Conservation (phyloP, 176 grass and related monocot genomes). For the Paspalum vaginatum region DNA sequence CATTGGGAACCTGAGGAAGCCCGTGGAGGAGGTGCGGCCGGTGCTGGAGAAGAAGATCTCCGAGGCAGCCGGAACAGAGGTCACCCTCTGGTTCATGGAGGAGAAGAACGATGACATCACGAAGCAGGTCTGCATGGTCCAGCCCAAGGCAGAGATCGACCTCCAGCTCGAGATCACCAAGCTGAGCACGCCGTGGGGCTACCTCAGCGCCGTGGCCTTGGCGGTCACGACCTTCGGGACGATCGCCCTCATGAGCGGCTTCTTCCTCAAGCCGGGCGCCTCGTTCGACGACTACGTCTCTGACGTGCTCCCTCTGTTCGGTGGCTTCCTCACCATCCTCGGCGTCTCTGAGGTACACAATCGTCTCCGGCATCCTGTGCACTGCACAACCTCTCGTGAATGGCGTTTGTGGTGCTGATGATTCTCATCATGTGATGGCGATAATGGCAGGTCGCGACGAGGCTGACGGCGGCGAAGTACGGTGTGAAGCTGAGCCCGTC, state of each 20-base stretch:
- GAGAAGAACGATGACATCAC: slow-evolving; percentile 76
- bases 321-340: slow-evolving; percentile 81
- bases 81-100: slow-evolving; percentile 99
- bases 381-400: not conserved
- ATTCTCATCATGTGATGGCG: not conserved
- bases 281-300: slow-evolving; percentile 85
- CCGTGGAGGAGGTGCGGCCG: slow-evolving; percentile 73
- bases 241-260: slow-evolving; percentile 83
- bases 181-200: slow-evolving; percentile 87
- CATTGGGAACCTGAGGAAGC: slow-evolving; percentile 86
- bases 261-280: slow-evolving; percentile 93
- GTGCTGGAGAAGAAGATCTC: slow-evolving; percentile 94
- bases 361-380: not conserved
- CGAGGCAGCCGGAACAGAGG: slow-evolving; percentile 76
- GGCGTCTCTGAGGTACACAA: slow-evolving; percentile 82
- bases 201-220: slow-evolving; percentile 63
- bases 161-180: slow-evolving; percentile 82
- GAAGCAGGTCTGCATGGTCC: slow-evolving; percentile 95
- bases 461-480: slow-evolving; percentile 75
- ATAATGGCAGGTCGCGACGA: slow-evolving; percentile 79
- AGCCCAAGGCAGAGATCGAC: slow-evolving; percentile 95
- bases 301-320: slow-evolving; percentile 85
- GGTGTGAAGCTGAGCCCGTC: slow-evolving; percentile 94
- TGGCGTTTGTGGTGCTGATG: not conserved
- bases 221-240: slow-evolving; percentile 92